Percentiles rank a stretch among this genome's conserved stretches.
Conservation (phyloP, 306 rosid species). For the Gastrolobium villosum region DNA sequence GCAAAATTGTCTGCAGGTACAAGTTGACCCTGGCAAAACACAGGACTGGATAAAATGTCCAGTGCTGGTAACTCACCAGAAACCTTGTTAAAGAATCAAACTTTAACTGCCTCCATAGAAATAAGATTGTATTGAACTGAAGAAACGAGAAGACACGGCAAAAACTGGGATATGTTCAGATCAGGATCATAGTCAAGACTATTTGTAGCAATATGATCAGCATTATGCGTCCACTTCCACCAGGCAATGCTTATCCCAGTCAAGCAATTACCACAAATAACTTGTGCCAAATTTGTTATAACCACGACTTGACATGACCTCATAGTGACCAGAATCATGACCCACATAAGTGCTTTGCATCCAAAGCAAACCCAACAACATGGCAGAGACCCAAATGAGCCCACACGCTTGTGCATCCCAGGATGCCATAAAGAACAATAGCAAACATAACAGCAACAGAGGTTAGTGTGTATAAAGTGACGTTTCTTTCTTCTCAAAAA, state of each 20-base stretch:
- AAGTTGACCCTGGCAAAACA: conserved; percentile 73
- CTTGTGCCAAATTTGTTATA: conserved; percentile 65
- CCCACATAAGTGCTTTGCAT: conserved; percentile 86
- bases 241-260: conserved; percentile 95
- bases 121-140: conserved; percentile 62
- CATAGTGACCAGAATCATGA: conserved; percentile 90
- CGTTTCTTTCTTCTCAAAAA: conserved; percentile 74
- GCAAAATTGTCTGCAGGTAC: conserved; percentile 71
- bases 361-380: conserved; percentile 83
- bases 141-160: conserved; percentile 72
- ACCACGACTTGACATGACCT: conserved; percentile 59
- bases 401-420: conserved; percentile 56
- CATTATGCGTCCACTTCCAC: conserved; percentile 99
- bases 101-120: conserved; percentile 71
- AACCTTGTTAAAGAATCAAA: conserved; percentile 82
- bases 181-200: conserved; percentile 92
- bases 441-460: conserved; percentile 56
- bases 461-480: conserved; percentile 41
- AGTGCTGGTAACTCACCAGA: conserved; percentile 79
- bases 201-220: conserved; percentile 86
- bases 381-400: conserved; percentile 76
- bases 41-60: conserved; percentile 80
- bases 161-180: conserved; percentile 85
- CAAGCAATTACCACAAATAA: conserved; percentile 82
- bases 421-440: conserved; percentile 61